Conservation (phyloP, 2,329 filamentous ascomycete species). For the Ascochyta rabiei region DNA sequence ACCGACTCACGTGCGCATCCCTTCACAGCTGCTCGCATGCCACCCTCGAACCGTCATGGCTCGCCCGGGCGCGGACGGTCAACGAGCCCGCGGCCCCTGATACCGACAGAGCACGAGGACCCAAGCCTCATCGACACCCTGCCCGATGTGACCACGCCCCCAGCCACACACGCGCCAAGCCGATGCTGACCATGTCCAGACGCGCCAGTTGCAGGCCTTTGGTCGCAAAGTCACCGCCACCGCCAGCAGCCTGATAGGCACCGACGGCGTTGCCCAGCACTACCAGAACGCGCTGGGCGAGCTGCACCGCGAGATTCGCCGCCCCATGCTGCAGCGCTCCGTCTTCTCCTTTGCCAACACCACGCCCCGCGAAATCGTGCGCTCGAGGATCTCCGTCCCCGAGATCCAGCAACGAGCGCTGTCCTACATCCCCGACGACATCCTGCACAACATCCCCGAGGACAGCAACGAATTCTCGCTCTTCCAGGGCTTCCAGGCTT, state of each 20-base stretch:
- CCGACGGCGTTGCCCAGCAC: constrained; percentile 63
- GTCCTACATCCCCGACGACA: constrained; percentile 85
- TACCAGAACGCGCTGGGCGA: constrained; percentile 89
- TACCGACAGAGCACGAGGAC: constrained; percentile 35
- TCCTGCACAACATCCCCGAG: constrained; percentile 88
- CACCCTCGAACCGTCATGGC: constrained; percentile 33
- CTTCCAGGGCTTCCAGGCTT: constrained; percentile 95
- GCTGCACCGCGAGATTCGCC: constrained; percentile 85
- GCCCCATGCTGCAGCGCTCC: constrained; percentile 82
- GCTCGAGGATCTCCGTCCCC: constrained; percentile 83
- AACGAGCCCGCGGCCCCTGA: constrained; percentile 39
- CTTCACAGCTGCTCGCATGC: constrained; percentile 31
- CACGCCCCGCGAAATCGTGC: constrained; percentile 90
- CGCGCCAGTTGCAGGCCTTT: constrained; percentile 88
- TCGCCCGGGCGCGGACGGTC: constrained; percentile 40
- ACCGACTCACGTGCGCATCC: constrained; percentile 1
- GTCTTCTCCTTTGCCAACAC: constrained; percentile 91
- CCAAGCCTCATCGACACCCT: constrained; percentile 40
- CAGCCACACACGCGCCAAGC: neutral
- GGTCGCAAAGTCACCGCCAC: constrained; percentile 94
- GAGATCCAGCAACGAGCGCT: constrained; percentile 96
- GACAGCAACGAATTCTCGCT: constrained; percentile 85
- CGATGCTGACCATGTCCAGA: constrained; percentile 57
- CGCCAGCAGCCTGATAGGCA: constrained; percentile 82
- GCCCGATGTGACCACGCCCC: constrained; percentile 34